phyloP scores from a whole-genome alignment of 2,329 filamentous ascomycete genomes.

The Tympanopsis confertula region DNA sequence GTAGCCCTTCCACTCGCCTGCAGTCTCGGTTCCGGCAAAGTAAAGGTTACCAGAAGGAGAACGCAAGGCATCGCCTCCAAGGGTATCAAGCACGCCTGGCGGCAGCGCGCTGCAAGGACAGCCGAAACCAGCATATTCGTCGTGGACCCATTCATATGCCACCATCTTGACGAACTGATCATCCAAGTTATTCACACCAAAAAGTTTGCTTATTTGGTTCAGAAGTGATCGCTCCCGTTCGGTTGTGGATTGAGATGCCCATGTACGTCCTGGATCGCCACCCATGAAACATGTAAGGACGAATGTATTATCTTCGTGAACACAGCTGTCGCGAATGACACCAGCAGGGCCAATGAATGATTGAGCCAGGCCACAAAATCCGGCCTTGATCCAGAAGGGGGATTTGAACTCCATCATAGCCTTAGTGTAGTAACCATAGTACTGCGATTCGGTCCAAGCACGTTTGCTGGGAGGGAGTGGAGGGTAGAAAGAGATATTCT shows the following conservation, averaged over 20 bases:
- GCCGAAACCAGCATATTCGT: slow-evolving; percentile 23
- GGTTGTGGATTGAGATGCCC: slow-evolving; percentile 10
- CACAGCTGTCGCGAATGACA: slow-evolving; percentile 30
- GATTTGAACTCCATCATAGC: slow-evolving; percentile 28
- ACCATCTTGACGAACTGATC: slow-evolving; percentile 17
- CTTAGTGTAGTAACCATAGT: slow-evolving; percentile 37
- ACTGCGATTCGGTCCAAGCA: slow-evolving; percentile 18
- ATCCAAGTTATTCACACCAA: slow-evolving; percentile 5
- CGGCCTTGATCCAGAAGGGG: slow-evolving; percentile 23
- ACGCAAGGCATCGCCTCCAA: slow-evolving; percentile 18
- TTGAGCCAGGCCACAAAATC: slow-evolving; percentile 31
- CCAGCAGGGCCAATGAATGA: slow-evolving; percentile 31
- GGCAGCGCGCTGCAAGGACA: slow-evolving; percentile 23
- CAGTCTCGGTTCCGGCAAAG: slow-evolving; percentile 42
- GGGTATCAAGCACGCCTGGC: slow-evolving; percentile 22
- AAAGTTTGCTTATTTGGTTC: slow-evolving; percentile 13
- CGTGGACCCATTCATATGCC: slow-evolving; percentile 22
- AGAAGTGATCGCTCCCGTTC: slow-evolving; percentile 12
- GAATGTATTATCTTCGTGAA: slow-evolving; percentile 13
- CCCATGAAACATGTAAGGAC: slow-evolving; percentile 27
- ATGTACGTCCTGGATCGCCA: slow-evolving; percentile 19
- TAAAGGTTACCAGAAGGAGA: slow-evolving; percentile 26
- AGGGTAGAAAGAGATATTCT: slow-evolving; percentile 33
- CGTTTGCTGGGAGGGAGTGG: slow-evolving; percentile 26
- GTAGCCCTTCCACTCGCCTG: slow-evolving; percentile 40